Conservation (phyloP, 139 green algal species). For the Picochlorum sp. region DNA sequence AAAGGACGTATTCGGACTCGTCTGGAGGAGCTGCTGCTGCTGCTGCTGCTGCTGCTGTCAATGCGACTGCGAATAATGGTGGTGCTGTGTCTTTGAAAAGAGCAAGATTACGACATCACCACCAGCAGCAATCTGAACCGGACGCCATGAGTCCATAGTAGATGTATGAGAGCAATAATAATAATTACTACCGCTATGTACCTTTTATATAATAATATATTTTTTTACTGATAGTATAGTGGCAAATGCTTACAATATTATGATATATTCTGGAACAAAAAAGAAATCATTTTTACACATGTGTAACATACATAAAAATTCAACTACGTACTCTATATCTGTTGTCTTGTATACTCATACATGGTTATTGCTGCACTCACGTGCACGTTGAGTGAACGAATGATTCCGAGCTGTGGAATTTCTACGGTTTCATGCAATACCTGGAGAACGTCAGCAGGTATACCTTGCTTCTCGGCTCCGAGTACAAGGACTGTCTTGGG, state of each 20-base stretch:
- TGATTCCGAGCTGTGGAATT: slow-evolving; percentile 83
- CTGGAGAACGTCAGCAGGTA: slow-evolving; percentile 44
- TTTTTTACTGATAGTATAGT: too few species aligned
- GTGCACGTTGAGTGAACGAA: slow-evolving; percentile 88
- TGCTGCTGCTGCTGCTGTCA: too few species aligned
- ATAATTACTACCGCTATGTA: too few species aligned
- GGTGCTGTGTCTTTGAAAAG: too few species aligned
- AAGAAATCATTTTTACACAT: background rate
- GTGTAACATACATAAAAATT: background rate
- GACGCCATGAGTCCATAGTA: background rate
- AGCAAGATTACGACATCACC: too few species aligned
- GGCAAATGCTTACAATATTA: background rate
- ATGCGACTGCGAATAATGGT: too few species aligned
- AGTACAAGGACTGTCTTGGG: slow-evolving; percentile 68
- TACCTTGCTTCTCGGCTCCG: slow-evolving; percentile 74
- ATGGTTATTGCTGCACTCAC: slow-evolving; percentile 73
- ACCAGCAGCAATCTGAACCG: background rate
- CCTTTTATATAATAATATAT: too few species aligned
- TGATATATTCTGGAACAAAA: background rate
- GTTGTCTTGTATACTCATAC: slow-evolving; percentile 76
- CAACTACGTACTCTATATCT: background rate
- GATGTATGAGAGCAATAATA: background rate
- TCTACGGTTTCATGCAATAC: slow-evolving; percentile 76
- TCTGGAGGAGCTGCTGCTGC: too few species aligned
- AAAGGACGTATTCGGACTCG: too few species aligned